Conservation (phyloP, 148 eudicot genomes). For the Mesembryanthemum crystallinum region DNA sequence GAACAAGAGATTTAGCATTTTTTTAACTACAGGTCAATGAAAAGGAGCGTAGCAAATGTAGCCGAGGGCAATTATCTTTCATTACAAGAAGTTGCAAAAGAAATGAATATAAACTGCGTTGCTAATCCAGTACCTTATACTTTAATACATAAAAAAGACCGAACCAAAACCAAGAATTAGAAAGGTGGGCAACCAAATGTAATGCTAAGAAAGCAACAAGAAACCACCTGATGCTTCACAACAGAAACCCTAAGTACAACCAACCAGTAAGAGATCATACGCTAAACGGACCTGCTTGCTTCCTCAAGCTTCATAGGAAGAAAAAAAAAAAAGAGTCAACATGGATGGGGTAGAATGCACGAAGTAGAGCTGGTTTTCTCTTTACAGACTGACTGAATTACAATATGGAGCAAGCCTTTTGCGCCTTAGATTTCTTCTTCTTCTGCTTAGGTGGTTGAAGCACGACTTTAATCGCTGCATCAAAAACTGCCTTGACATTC, state of each 20-base stretch:
- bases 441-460: constrained; percentile 90
- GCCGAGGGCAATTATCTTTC: constrained; percentile 26
- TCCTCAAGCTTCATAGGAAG: constrained; percentile 40
- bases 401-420: constrained; percentile 90
- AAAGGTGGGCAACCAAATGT: constrained; percentile 38
- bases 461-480: constrained; percentile 95
- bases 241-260: constrained; percentile 32
- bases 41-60: constrained; percentile 2
- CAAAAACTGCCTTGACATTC: constrained; percentile 92
- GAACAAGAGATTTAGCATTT: constrained; percentile 1
- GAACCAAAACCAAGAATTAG: constrained; percentile 45
- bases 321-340: constrained; percentile 23
- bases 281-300: constrained; percentile 38
- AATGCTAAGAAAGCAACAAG: constrained; percentile 31
- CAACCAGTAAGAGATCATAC: constrained; percentile 26
- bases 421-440: constrained; percentile 90
- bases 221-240: constrained; percentile 41
- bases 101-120: constrained; percentile 22
- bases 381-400: constrained; percentile 47
- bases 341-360: constrained; percentile 19
- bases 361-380: constrained; percentile 29
- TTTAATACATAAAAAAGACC: constrained; percentile 35
- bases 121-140: constrained; percentile 37
- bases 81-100: constrained; percentile 26
- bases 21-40: constrained; percentile 11